Base-by-base conservation (phyloP, 2,329 filamentous ascomycete species). In the Claviceps fusiformis region DNA sequence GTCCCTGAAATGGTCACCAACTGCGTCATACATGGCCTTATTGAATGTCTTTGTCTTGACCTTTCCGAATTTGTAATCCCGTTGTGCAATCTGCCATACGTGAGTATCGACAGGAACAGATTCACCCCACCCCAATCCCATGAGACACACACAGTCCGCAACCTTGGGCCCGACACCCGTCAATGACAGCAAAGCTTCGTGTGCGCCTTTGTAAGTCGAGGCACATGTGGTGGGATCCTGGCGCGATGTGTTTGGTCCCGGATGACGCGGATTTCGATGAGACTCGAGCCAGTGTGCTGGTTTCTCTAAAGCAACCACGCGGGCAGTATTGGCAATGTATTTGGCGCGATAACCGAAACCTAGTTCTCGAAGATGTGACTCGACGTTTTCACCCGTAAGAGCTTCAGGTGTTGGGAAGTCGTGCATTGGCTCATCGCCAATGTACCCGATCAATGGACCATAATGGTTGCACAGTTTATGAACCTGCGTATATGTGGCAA, bases 61-160 rank as follows among this genome's bases (percentile, higher is more conserved):
- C 65, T 89, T 92, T 7, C 89, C 88, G 63, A 98, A 95, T 57
- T 85, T 90, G 72, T 98, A 98, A 69, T 98, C 93, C 54, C 93
- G 79, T 68, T 95, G 89, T 0, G 93, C 95, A 65, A 98, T 97
- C 73, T 97, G 91, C 92, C 91, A 97, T 13, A 98, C 89, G 70
- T 98, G 95, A 1, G 95, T 98, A 69, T 98, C 93, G 37, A 98
- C 88, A 0, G 93, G 93, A 1, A 98, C 91, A 3, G 91, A 85
- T 70, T 97, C 92, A 37, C 87, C 87, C 92, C 95, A 98, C 33
- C 91, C 92, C 15, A 98, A 73, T 0, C 95, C 95, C 87, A 98
- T 96, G 24, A 98, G 74, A 65, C 88, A 95, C 8, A 97, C 91
- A 65, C 95, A 98, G 67, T 98, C 95, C 6, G 93, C 87, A 0